phyloP scores from a whole-genome alignment of 2,329 filamentous ascomycete species.

The Ploettnerulaceae sp. region DNA sequence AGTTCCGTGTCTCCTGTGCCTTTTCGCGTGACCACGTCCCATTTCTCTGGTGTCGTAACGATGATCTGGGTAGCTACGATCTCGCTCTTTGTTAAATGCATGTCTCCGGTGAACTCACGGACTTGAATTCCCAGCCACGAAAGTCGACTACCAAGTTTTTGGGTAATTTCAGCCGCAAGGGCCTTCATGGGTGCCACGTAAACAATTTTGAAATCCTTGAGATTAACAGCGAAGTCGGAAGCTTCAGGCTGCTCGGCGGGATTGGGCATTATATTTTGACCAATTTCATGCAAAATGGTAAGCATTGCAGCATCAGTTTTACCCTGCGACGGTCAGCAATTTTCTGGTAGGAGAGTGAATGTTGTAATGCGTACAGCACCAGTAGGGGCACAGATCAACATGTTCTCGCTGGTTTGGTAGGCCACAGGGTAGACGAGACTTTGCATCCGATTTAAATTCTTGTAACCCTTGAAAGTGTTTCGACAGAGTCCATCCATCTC shows the following conservation, averaged over 20 bases:
- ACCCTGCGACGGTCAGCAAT: constrained; percentile 44
- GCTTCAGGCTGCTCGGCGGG: constrained; percentile 69
- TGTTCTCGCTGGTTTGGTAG: constrained; percentile 94
- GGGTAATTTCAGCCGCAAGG: constrained; percentile 90
- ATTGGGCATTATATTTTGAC: constrained; percentile 77
- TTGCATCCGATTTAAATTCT: constrained; percentile 93
- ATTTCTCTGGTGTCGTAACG: constrained; percentile 97
- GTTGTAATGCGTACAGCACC: constrained; percentile 59
- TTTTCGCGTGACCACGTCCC: constrained; percentile 97
- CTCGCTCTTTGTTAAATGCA: constrained; percentile 96
- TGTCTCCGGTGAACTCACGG: constrained; percentile 93
- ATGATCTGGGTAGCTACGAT: constrained; percentile 97
- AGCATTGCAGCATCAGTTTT: constrained; percentile 99
- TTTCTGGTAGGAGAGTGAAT: neutral
- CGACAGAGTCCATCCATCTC: constrained; percentile 86
- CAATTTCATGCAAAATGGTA: constrained; percentile 84
- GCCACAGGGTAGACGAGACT: constrained; percentile 93
- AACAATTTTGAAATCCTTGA: constrained; percentile 94
- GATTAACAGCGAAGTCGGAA: constrained; percentile 74
- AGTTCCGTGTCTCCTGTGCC: constrained; percentile 96
- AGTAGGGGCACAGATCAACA: constrained; percentile 96
- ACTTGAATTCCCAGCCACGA: constrained; percentile 91
- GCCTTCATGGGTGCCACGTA: constrained; percentile 99
- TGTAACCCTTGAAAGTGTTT: constrained; percentile 92
- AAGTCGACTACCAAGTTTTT: constrained; percentile 85